Evolutionary conservation across 164 flowering plant species (phyloP).

Genomic region (Vitis amurensis): DNA sequence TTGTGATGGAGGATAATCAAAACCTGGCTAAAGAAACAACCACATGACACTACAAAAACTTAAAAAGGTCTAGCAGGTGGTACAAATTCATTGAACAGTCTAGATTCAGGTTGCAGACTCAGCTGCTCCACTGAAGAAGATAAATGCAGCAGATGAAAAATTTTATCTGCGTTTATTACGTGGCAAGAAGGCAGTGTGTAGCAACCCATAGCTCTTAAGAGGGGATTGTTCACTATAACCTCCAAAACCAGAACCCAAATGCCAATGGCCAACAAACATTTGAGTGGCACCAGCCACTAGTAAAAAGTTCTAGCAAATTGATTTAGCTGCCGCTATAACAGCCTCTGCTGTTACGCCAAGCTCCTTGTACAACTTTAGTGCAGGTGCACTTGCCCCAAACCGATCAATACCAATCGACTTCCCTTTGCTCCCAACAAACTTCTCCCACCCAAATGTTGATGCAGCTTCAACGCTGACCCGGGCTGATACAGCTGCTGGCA

Average conservation of each 20-base stretch:
- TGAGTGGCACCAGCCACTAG: constrained; percentile 4
- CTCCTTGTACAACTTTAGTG: constrained; percentile 87
- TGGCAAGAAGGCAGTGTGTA: constrained; percentile 11
- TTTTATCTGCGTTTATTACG: constrained; percentile 20
- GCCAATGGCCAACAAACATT: constrained; percentile 3
- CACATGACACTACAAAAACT: constrained; percentile 31
- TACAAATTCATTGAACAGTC: constrained; percentile 27
- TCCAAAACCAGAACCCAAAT: constrained; percentile 19
- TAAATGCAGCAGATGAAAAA: constrained; percentile 17
- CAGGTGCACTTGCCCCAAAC: constrained; percentile 98
- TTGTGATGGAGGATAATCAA: not conserved
- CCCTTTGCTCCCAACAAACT: constrained; percentile 75
- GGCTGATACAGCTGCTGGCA: constrained; percentile 76
- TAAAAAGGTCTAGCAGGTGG: constrained; percentile 23
- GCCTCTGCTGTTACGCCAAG: constrained; percentile 86
- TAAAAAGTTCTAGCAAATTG: constrained; percentile 33
- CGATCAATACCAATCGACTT: constrained; percentile 86
- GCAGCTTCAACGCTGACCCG: constrained; percentile 97
- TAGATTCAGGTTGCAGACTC: constrained; percentile 19
- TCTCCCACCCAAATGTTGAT: constrained; percentile 89
- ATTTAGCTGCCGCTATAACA: constrained; percentile 82
- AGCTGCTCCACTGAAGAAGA: constrained; percentile 20
- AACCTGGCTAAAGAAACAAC: constrained; percentile 4
- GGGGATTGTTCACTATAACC: constrained; percentile 19
- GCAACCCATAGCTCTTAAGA: constrained; percentile 14